phyloP scores from a whole-genome alignment of 345 rosid genomes.

The Turritis glabra region DNA sequence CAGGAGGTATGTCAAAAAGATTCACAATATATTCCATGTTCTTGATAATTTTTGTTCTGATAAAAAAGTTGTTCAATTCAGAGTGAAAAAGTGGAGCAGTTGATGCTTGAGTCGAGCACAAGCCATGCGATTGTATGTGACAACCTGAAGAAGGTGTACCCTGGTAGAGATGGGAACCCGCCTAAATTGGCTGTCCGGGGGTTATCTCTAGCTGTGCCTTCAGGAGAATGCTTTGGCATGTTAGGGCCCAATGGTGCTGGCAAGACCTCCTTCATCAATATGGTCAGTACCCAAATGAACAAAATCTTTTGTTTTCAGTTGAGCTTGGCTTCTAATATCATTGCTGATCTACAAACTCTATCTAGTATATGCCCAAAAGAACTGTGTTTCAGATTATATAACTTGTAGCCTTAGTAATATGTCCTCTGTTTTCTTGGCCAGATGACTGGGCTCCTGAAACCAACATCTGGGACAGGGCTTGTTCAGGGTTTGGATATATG shows the following conservation, averaged over 20 bases:
- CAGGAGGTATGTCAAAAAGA: slow-evolving; percentile 64
- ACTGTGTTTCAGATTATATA: background rate
- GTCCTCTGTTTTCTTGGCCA: slow-evolving; percentile 31
- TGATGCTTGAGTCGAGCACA: slow-evolving; percentile 57
- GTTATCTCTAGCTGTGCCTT: slow-evolving; percentile 85
- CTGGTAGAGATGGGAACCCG: slow-evolving; percentile 90
- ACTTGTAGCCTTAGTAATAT: background rate
- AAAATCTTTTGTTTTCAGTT: background rate
- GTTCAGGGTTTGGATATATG: slow-evolving; percentile 75
- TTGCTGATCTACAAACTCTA: background rate
- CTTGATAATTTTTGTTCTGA: slow-evolving; percentile 16
- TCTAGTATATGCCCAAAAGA: background rate
- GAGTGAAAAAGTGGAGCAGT: slow-evolving; percentile 75
- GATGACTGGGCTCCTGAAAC: slow-evolving; percentile 93
- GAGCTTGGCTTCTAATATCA: background rate
- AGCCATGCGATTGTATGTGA: slow-evolving; percentile 69
- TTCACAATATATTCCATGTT: background rate
- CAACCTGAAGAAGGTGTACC: slow-evolving; percentile 78
- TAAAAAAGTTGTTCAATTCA: slow-evolving; percentile 17
- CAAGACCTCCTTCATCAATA: slow-evolving; percentile 87
- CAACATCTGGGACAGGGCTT: slow-evolving; percentile 75
- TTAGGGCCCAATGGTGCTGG: slow-evolving; percentile 99
- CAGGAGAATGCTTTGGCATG: slow-evolving; percentile 96
- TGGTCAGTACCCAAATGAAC: slow-evolving; percentile 56
- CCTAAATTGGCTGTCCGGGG: slow-evolving; percentile 85